Evolutionary conservation across 345 rosid species (phyloP), one percentile per base, ranked within the genome.

Genomic region (Sisymbrium irio): DNA sequence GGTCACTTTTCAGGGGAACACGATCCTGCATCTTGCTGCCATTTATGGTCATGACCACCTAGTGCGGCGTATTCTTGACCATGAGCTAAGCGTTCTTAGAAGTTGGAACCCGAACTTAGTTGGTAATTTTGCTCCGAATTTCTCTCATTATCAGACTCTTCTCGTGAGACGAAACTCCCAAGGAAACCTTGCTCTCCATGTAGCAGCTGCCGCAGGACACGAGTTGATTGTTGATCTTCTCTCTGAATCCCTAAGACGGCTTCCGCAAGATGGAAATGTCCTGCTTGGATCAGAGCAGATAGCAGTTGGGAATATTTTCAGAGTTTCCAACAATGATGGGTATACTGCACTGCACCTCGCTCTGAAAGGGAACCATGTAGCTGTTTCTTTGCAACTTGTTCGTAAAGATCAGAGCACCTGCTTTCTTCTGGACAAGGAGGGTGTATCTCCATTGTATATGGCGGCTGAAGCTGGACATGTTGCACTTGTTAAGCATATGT

Each of bases 101-200:
- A 46, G 47, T 12, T 58, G 66, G 66, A 59, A 70, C 36, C 58
- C 57, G 46, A 9, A n/a, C 57, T 35, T 58, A 33, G 37, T 9
- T 45, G 47, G 74, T 33, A 70, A 70, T 46, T 70, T 45, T 7
- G 11, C 42, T n/a, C 44, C 66, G 1, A 57, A 8, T 27, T 62
- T 72, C 33, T 60, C 69, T 7, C 60, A 49, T 27, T 72, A 60
- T 14, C 76, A 72, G 20, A 53, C 61, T 25, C 69, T 72, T 60
- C 3, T 72, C 0, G 54, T 60, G 62, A 72, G 62, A 62, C 30
- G 25, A 14, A 74, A 53, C 39, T 27, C 4, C 56, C 15, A 71
- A 27, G 77, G 81, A 13, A 32, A 70, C 17, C 77, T 69, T 66
- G 50, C 76, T 17, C 77, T 81, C 33, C 79, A 81, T 41, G 39